Evolutionary conservation across 108 stramenopile genomes (phyloP), one percentile per base, ranked within the genome.

Genomic region (Nitzschia sp.): DNA sequence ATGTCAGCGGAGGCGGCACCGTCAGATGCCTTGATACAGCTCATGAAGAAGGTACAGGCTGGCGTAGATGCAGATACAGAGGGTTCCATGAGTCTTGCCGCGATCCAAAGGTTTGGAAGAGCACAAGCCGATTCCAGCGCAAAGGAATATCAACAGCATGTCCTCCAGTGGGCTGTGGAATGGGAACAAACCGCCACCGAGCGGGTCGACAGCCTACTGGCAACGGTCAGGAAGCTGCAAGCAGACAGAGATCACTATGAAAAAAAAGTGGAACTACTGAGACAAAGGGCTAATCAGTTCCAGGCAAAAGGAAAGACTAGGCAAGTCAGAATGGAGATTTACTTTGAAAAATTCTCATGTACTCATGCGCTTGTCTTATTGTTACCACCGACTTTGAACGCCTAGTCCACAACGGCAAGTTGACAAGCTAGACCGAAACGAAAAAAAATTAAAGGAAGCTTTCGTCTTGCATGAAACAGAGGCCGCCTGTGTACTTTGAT

Each of bases 341-440:
- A n/a, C n/a, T n/a, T n/a, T n/a, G n/a, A n/a, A n/a, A n/a, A n/a
- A n/a, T n/a, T n/a, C n/a, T n/a, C n/a, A n/a, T n/a, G n/a, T n/a
- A n/a, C n/a, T n/a, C n/a, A n/a, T n/a, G n/a, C n/a, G n/a, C n/a
- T n/a, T n/a, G n/a, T n/a, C n/a, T n/a, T n/a, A n/a, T n/a, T n/a
- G n/a, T n/a, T n/a, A n/a, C n/a, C n/a, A n/a, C n/a, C n/a, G n/a
- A n/a, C n/a, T n/a, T n/a, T n/a, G n/a, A n/a, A n/a, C n/a, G n/a
- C n/a, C n/a, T n/a, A 46, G n/a, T 27, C 49, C 71, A 8, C 18
- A 46, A 31, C 29, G 21, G 13, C 61, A 56, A 23, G 47, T 32
- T 1, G 75, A 66, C 2, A 66, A 61, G 46, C 54, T 81, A 34
- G 42, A 64, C 0, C 77, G 77, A 15, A 78, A 78, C 61, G 77